Base-by-base conservation (phyloP, 176 grass and related monocot species). In the Thinopyrum elongatum region DNA sequence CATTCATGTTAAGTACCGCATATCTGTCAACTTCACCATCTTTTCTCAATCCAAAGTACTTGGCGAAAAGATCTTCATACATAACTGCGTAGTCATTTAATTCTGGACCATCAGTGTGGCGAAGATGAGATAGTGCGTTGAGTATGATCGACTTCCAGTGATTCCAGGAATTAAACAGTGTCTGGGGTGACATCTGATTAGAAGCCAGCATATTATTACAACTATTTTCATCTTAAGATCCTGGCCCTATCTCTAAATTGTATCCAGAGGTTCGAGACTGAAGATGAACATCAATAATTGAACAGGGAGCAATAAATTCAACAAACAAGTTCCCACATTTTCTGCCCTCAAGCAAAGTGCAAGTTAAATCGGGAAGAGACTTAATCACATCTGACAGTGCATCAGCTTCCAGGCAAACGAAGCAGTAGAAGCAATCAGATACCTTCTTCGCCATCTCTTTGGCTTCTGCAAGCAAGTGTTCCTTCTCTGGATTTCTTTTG, bases 41-140 rank as follows among this genome's bases (percentile, higher is more conserved):
- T 86, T 84, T 89, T 80, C 88, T 92, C 57, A 92, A 67, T 28
- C 92, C 88, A 46, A 97, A 92, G 64, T 92, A 97, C 28, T 91
- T 86, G 30, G 57, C n/a, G 58, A 81, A 94, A 14, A 97, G 76
- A 76, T 92, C 90, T 60, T 90, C 33, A 79, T 30, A 91, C 4
- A 67, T 57, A 77, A n/a, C 35, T 70, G 70, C 78, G 14, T 22
- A 82, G 30, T 79, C 35, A 63, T 82, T 79, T 67, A 79, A 49
- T 29, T 84, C 55, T 6, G 2, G 7, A 9, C 4, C 36, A 46
- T 85, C 31, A 38, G 49, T 36, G 8, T 70, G 41, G 62, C 27
- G 4, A 76, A 90, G 75, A 61, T 87, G 59, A 28, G 41, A 67
- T 44, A 89, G 67, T 38, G 91, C 35, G 64, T 84, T 65, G 2